Base-by-base conservation (phyloP, 78 protist genomes). In the Chrysochromulina tobinii region DNA sequence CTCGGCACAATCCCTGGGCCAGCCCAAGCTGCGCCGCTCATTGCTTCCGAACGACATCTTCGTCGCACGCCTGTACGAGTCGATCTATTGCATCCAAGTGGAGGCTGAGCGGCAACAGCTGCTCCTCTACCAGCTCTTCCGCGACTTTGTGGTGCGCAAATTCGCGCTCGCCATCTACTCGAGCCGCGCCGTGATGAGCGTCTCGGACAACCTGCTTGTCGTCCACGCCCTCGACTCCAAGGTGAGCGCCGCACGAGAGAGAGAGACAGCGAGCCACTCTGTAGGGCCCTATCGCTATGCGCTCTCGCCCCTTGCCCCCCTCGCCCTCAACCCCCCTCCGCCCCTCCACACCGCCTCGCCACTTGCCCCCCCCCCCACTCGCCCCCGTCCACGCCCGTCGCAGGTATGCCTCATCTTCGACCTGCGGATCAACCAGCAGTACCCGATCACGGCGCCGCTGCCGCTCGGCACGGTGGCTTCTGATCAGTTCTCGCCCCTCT, bases 21-120 rank as follows among this genome's bases (percentile, higher is more conserved):
- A 75, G 83, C 83, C 11, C 58, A 2, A 23, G 83, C 83, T 12
- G 55, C 83, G 83, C 57, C 85, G 85, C 85, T 53, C 85, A 61
- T 61, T 77, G 14, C 85, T 20, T 58, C 51, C 58, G 85, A 0
- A 4, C 15, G 27, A 77, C 38, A 38, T 77, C 14, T 0, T 0
- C 48, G 61, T 53, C 23, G 20, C 51, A 3, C 61, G 85, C 12
- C n/a, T 53, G 38, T 53, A 77, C 85, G 61, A 53, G 61, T 0
- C 12, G 85, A 3, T 77, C 51, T 53, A 8, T 61, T 6, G n/a
- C 25, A 25, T 12, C 61, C 85, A 77, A 25, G 17, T 77, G 15
- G 85, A 48, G 4, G 50, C 5, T 12, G 85, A 53, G 38, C 12
- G 9, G 18, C 85, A 17, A 11, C 2, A 14, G 61, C 51, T 77